A percentile compares a stretch with the other conserved stretches of the same genome.
phyloP scores from a whole-genome alignment of 805 yeast species.

The Metschnikowia shivogae region DNA sequence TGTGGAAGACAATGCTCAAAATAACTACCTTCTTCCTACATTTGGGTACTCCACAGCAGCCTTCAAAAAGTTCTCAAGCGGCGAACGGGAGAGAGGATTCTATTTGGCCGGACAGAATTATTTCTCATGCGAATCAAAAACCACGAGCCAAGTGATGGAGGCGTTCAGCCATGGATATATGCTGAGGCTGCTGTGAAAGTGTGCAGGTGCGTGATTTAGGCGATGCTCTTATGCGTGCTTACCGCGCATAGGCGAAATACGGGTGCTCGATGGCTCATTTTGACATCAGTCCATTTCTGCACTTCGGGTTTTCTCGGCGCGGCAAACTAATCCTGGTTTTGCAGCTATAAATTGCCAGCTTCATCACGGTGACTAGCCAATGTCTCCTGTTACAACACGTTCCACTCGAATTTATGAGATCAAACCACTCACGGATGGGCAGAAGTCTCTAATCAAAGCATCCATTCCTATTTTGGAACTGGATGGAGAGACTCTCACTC shows the following conservation, averaged over 20 bases:
- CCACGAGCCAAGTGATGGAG: constrained; percentile 23
- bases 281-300: too few relatives aligned
- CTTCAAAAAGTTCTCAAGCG: constrained; percentile 22
- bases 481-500: constrained; percentile 52
- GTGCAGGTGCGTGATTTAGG: too few relatives aligned
- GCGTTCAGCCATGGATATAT: constrained; percentile 13
- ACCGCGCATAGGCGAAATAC: too few relatives aligned
- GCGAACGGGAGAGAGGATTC: constrained; percentile 22
- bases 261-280: too few relatives aligned
- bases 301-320: too few relatives aligned
- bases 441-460: constrained; percentile 36
- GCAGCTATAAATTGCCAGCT: too few relatives aligned
- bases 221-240: too few relatives aligned
- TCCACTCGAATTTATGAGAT: constrained; percentile 21
- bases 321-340: too few relatives aligned
- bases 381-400: neutral
- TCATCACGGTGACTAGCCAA: neutral
- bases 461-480: constrained; percentile 55
- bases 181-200: neutral
- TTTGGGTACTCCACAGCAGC: constrained; percentile 34
- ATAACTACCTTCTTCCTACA: constrained; percentile 24
- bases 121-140: constrained; percentile 18
- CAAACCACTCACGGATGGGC: constrained; percentile 27
- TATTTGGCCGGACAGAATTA: constrained; percentile 36
- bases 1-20: constrained; percentile 5